Conservation (phyloP, 164 flowering plant genomes). For the Malania oleifera region DNA sequence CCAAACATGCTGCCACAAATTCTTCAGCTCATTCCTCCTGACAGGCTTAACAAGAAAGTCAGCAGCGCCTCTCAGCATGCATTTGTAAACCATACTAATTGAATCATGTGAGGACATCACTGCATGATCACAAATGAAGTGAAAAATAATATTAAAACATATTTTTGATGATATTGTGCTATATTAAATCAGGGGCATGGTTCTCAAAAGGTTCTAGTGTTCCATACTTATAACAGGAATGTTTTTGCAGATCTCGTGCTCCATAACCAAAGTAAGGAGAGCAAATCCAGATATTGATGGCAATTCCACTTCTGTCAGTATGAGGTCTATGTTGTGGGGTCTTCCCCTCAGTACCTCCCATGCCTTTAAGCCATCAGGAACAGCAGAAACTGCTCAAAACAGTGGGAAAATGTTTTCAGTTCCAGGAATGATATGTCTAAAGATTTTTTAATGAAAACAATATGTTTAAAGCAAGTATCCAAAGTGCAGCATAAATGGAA, state of each 20-base stretch:
- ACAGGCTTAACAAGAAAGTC: constrained; percentile 95
- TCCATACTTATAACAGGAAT: constrained; percentile 93
- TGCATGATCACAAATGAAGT: constrained; percentile 30
- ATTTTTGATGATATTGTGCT: background rate
- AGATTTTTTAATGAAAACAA: background rate
- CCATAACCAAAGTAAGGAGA: constrained; percentile 75
- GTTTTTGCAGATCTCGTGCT: constrained; percentile 77
- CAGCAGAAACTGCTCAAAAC: constrained; percentile 66
- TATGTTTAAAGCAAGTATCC: background rate
- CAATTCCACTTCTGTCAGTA: constrained; percentile 83
- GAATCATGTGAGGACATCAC: constrained; percentile 96
- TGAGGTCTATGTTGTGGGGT: constrained; percentile 61
- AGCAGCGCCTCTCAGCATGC: constrained; percentile 93
- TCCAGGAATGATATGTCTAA: background rate
- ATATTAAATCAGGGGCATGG: background rate
- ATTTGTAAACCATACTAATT: constrained; percentile 66
- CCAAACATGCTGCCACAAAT: constrained; percentile 99
- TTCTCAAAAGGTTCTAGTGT: background rate
- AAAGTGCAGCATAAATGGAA: too few relatives aligned
- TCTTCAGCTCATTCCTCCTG: constrained; percentile 83
- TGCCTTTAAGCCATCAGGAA: constrained; percentile 87
- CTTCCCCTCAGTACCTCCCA: constrained; percentile 80
- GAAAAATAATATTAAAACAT: background rate
- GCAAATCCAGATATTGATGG: constrained; percentile 86
- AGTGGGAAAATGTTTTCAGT: constrained; percentile 1